phyloP scores from a whole-genome alignment of 805 yeast genomes.

The Myxozyma nipponensis region DNA sequence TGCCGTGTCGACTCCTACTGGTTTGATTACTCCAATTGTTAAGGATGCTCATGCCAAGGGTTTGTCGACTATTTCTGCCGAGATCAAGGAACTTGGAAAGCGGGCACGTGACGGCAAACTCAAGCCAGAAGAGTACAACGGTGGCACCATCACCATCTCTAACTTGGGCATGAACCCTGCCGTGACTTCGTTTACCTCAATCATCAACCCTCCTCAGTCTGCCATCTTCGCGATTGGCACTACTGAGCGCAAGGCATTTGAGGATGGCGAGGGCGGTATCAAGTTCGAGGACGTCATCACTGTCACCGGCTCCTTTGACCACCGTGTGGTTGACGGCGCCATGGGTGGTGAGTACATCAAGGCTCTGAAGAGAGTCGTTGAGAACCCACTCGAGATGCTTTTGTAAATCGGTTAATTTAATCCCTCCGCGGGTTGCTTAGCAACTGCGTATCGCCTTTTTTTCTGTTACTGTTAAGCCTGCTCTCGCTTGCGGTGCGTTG shows the following conservation, averaged over 20 bases:
- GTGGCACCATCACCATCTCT: conserved; percentile 97
- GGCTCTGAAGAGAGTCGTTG: conserved; percentile 84
- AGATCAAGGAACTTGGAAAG: conserved; percentile 88
- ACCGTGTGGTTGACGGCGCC: conserved; percentile 96
- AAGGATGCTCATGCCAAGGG: conserved; percentile 86
- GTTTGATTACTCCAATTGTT: conserved; percentile 94
- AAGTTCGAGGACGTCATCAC: conserved; percentile 86
- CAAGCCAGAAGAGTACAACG: conserved; percentile 95
- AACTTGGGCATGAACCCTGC: conserved; percentile 99
- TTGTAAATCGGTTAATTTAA: conserved; percentile 45
- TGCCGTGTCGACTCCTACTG: conserved; percentile 98
- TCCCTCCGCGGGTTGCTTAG: neutral
- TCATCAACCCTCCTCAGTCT: conserved; percentile 96
- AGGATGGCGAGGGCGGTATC: conserved; percentile 89
- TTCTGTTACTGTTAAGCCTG: neutral
- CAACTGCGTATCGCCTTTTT: neutral
- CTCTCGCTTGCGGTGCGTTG: no score
- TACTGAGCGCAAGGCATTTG: conserved; percentile 84
- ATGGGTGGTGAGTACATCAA: conserved; percentile 95
- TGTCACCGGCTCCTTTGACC: conserved; percentile 96
- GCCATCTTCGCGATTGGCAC: conserved; percentile 95
- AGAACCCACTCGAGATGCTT: conserved; percentile 92
- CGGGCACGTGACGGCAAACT: conserved; percentile 94
- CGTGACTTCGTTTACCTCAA: conserved; percentile 87
- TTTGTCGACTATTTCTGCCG: conserved; percentile 70